Evolutionary conservation across 306 rosid genomes (phyloP).

Genomic region (Pterocarpus santalinus): DNA sequence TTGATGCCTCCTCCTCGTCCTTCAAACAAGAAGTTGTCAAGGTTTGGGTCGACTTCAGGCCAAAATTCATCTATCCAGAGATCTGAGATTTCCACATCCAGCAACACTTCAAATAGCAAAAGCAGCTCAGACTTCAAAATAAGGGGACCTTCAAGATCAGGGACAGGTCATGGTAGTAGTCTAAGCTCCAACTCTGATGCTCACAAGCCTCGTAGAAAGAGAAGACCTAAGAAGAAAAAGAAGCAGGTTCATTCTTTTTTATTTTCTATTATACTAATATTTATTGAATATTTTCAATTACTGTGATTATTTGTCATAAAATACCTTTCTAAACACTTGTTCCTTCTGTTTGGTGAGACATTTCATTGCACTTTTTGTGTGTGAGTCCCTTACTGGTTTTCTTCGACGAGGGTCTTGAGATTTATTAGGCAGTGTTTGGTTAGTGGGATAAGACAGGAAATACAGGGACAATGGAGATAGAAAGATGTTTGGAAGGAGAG

Average conservation of each 20-base stretch:
- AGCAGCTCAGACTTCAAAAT: conserved; percentile 68
- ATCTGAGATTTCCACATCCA: conserved; percentile 66
- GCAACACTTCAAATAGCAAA: conserved; percentile 77
- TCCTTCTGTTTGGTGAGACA: neutral
- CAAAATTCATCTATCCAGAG: conserved; percentile 65
- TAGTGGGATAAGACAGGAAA: too few relatives aligned
- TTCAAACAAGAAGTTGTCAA: conserved; percentile 61
- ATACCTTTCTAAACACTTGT: neutral
- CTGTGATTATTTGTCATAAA: neutral
- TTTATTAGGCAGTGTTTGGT: too few relatives aligned
- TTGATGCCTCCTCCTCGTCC: conserved; percentile 98
- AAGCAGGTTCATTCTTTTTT: conserved; percentile 65
- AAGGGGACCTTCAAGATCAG: conserved; percentile 79
- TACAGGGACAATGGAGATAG: too few relatives aligned
- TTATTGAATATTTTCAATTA: neutral
- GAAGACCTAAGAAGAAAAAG: conserved; percentile 94
- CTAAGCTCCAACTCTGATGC: conserved; percentile 99
- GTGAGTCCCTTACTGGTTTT: neutral
- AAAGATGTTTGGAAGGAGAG: too few relatives aligned
- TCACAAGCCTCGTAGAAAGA: conserved; percentile 90
- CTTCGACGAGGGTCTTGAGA: too few relatives aligned
- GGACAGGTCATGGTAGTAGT: conserved; percentile 82
- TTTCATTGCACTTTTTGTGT: neutral
- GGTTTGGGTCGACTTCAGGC: conserved; percentile 81
- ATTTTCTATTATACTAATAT: neutral